A percentile compares a stretch with the other conserved stretches of the same genome.
Conservation (phyloP, 768 basidiomycete species). For the Pulveroboletus sp. region DNA sequence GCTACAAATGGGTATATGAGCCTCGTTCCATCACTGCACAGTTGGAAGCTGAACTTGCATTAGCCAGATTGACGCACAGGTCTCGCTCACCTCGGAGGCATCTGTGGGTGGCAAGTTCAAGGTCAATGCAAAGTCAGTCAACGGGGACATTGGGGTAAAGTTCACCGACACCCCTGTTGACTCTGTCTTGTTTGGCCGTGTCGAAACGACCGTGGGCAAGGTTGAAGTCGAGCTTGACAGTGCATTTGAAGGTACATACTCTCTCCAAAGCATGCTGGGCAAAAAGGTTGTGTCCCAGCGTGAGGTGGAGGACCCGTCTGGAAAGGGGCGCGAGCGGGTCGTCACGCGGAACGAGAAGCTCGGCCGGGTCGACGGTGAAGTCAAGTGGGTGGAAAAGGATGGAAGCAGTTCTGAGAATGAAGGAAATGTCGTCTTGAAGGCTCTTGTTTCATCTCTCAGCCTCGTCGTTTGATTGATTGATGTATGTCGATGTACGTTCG, state of each 20-base stretch:
- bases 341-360: slow-evolving; percentile 10
- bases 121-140: slow-evolving; percentile 29
- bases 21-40: not conserved
- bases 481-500: not conserved
- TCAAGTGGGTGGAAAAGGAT: slow-evolving; percentile 24
- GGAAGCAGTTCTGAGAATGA: slow-evolving; percentile 14
- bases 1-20: slow-evolving; percentile 44
- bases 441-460: slow-evolving; percentile 10
- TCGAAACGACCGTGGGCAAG: slow-evolving; percentile 27
- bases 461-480: slow-evolving; percentile 19
- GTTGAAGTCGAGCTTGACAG: slow-evolving; percentile 29
- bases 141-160: slow-evolving; percentile 27
- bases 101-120: slow-evolving; percentile 31
- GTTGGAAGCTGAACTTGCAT: slow-evolving; percentile 2
- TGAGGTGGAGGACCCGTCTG: slow-evolving; percentile 33
- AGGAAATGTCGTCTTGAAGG: slow-evolving; percentile 15
- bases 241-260: slow-evolving; percentile 43
- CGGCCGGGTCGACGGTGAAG: slow-evolving; percentile 15
- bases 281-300: slow-evolving; percentile 16
- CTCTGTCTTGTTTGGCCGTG: slow-evolving; percentile 31
- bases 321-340: slow-evolving; percentile 32
- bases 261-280: slow-evolving; percentile 26
- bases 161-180: slow-evolving; percentile 34
- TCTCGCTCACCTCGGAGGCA: slow-evolving; percentile 32
- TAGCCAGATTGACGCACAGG: slow-evolving; percentile 20